Evolutionary conservation across 257 asterid species (phyloP).

Genomic region (Solanum sitiens): DNA sequence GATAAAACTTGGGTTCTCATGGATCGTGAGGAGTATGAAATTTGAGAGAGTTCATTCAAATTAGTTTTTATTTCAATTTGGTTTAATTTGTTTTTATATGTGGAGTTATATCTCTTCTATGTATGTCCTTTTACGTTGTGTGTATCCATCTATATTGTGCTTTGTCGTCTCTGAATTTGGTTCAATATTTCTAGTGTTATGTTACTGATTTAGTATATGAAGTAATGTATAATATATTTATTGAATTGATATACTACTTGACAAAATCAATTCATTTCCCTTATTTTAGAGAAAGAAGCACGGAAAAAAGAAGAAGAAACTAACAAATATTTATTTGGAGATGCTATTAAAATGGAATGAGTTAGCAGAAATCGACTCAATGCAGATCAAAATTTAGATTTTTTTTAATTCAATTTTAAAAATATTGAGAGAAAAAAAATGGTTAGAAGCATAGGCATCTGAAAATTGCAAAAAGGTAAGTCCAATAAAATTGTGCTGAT

Average conservation of each 20-base stretch:
- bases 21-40: conserved; percentile 32
- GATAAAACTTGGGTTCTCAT: conserved; percentile 68
- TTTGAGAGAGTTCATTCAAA: not conserved
- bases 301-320: not conserved
- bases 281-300: not conserved
- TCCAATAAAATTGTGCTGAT: not conserved
- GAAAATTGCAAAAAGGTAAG: not conserved
- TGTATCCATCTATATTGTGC: no score
- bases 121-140: not conserved
- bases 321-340: not conserved
- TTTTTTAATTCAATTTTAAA: not conserved
- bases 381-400: not conserved
- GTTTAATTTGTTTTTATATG: not conserved
- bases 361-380: not conserved
- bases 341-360: not conserved
- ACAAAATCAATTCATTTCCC: not conserved
- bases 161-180: no score
- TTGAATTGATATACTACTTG: not conserved
- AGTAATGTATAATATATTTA: no score
- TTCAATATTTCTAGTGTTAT: no score
- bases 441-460: not conserved
- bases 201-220: not conserved
- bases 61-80: not conserved
- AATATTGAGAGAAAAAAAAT: not conserved
- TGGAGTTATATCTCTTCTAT: not conserved